Evolutionary conservation across 331 rosid species (phyloP), one percentile per base, ranked within the genome.

Genomic region (Prunus yedoensis): DNA sequence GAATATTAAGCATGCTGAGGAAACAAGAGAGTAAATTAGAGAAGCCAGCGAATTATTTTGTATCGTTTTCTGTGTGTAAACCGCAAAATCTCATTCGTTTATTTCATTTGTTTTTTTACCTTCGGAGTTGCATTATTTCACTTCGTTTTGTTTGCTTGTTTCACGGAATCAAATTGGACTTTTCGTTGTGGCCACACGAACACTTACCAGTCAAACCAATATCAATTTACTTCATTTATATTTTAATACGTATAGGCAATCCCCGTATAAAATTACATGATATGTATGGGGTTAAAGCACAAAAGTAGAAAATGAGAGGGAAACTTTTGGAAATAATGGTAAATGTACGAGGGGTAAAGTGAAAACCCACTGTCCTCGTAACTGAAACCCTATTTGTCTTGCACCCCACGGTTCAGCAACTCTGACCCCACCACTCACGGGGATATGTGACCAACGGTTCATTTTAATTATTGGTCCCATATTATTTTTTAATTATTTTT

Each of bases 381-480:
- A 73, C 74, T 80, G 70, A 56, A 73, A 74, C 82, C 82, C 78
- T 72, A 49, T 73, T 79, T 75, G 83, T 83, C 68, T 38, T 61
- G 82, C 76, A 49, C 58, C 68, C 82, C 38, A 10, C 20, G 3
- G 57, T 11, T 52, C 12, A 63, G 16, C 76, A 5, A 10, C 62
- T 61, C 18, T 4, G 23, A 32, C 46, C 78, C 85, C 73, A 77
- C 75, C 63, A 16, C 63, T 77, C 87, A 77, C 82, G 77, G 80
- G 87, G 77, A 74, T 21, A 6, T 4, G 30, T 62, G 79, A 73
- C 28, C 23, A 51, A 62, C 23, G 27, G 21, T 20, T 61, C 70
- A 57, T 2, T 15, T 15, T 4, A 1, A 16, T 30, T 32, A 28
- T 28, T 60, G 38, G 6, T 6, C 4, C 27, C 18, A 6, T 5